Percentiles rank a stretch among this genome's conserved stretches.
Evolutionary conservation across 2,329 filamentous ascomycete genomes (phyloP).

Genomic region (Diaporthe citrichinensis): DNA sequence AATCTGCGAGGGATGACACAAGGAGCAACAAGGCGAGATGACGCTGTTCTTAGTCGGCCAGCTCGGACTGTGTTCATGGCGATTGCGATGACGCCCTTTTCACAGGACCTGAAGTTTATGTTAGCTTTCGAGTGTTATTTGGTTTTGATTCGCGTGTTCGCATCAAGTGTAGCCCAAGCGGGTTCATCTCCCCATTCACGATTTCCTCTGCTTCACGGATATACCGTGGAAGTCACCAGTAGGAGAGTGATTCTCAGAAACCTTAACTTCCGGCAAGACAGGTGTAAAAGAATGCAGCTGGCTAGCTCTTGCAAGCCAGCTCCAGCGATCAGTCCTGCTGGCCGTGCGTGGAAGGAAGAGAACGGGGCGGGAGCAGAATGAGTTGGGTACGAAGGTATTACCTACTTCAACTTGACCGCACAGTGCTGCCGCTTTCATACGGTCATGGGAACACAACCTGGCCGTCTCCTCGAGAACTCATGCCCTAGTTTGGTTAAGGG

Average conservation of each 20-base stretch:
- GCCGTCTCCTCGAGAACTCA: background rate
- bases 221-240: background rate
- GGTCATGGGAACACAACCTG: background rate
- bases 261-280: background rate
- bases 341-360: background rate
- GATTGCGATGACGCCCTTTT: background rate
- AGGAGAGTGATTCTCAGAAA: background rate
- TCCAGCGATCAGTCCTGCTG: background rate
- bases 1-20: background rate
- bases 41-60: background rate
- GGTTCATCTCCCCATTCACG: background rate
- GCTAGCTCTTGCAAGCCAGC: background rate
- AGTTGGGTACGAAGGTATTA: background rate
- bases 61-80: slow-evolving; percentile 27
- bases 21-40: background rate
- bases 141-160: background rate
- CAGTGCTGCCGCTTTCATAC: background rate
- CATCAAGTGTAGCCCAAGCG: background rate
- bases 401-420: slow-evolving; percentile 22
- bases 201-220: background rate
- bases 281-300: background rate
- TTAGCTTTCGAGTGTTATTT: background rate
- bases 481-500: background rate
- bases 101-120: background rate
- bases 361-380: too few relatives aligned